Evolutionary conservation across 2,329 filamentous ascomycete genomes (phyloP).

Genomic region (Onygena corvina): DNA sequence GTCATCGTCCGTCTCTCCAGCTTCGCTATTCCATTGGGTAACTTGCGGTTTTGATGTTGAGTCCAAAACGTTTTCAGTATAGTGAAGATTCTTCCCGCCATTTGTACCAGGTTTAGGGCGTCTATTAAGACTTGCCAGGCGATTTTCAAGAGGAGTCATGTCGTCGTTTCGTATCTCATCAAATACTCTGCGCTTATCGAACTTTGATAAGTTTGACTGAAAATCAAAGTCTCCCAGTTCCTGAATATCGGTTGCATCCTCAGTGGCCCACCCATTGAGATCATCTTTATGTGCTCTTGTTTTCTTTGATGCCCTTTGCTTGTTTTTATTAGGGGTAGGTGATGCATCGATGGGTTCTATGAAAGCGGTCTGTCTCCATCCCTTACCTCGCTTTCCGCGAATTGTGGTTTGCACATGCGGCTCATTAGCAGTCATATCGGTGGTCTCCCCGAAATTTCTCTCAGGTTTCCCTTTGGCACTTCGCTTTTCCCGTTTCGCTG

Average conservation of each 20-base stretch:
- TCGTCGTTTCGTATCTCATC: slow-evolving; percentile 85
- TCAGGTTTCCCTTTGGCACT: slow-evolving; percentile 35
- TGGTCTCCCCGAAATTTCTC: slow-evolving; percentile 30
- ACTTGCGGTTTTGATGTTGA: slow-evolving; percentile 33
- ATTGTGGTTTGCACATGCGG: slow-evolving; percentile 12
- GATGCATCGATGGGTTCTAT: slow-evolving; percentile 43
- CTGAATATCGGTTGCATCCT: slow-evolving; percentile 88
- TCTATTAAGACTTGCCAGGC: slow-evolving; percentile 83
- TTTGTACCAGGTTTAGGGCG: slow-evolving; percentile 52
- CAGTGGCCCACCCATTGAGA: slow-evolving; percentile 83
- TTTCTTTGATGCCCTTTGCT: slow-evolving; percentile 37
- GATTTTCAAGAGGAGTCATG: slow-evolving; percentile 72
- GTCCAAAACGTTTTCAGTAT: slow-evolving; percentile 82
- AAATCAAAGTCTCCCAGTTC: slow-evolving; percentile 95
- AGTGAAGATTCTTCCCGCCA: slow-evolving; percentile 80
- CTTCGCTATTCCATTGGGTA: slow-evolving; percentile 57
- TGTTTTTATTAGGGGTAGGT: slow-evolving; percentile 21
- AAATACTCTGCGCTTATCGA: slow-evolving; percentile 86
- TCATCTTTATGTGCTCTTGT: slow-evolving; percentile 39
- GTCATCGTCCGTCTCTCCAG: slow-evolving; percentile 47
- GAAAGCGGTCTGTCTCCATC: slow-evolving; percentile 56
- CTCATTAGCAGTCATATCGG: not conserved
- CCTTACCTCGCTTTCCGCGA: slow-evolving; percentile 42
- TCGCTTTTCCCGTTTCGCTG: slow-evolving; percentile 35
- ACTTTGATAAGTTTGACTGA: slow-evolving; percentile 75